Conservation (phyloP, 129 eudicot species). For the Oenanthe sinensis region DNA sequence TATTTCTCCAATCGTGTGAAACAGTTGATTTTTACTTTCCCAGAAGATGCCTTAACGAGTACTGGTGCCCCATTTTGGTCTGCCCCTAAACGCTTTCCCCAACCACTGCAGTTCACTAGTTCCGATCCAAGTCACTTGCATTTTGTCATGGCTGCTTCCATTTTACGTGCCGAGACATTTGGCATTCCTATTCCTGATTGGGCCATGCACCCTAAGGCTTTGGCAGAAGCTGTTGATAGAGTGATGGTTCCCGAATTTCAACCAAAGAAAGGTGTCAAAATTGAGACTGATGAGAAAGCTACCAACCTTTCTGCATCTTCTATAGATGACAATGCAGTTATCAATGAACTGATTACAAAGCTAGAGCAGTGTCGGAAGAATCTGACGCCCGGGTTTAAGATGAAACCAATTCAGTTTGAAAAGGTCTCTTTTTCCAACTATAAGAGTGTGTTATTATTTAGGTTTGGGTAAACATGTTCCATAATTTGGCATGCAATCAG, state of each 20-base stretch:
- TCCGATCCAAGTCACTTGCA: conserved; percentile 71
- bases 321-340: conserved; percentile 69
- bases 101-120: conserved; percentile 58
- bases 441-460: background rate
- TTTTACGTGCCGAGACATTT: conserved; percentile 82
- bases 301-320: conserved; percentile 73
- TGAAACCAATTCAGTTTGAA: conserved; percentile 95
- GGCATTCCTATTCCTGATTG: conserved; percentile 87
- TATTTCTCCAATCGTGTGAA: conserved; percentile 79
- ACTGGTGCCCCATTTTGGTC: conserved; percentile 97
- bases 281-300: conserved; percentile 87
- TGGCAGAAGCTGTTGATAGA: conserved; percentile 65
- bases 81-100: conserved; percentile 92
- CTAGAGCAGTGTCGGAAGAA: conserved; percentile 45
- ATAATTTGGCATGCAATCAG: background rate
- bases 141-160: conserved; percentile 57
- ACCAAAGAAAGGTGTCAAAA: conserved; percentile 72
- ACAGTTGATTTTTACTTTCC: conserved; percentile 78
- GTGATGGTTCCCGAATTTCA: conserved; percentile 75
- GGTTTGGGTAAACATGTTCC: background rate
- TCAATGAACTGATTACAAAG: conserved; percentile 51
- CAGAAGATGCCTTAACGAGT: conserved; percentile 87
- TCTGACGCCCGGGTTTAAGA: conserved; percentile 50
- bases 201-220: conserved; percentile 55
- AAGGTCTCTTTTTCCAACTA: conserved; percentile 41